phyloP scores from a whole-genome alignment of 1,139 yeast species.

The Zygotorulaspora mrakii region DNA sequence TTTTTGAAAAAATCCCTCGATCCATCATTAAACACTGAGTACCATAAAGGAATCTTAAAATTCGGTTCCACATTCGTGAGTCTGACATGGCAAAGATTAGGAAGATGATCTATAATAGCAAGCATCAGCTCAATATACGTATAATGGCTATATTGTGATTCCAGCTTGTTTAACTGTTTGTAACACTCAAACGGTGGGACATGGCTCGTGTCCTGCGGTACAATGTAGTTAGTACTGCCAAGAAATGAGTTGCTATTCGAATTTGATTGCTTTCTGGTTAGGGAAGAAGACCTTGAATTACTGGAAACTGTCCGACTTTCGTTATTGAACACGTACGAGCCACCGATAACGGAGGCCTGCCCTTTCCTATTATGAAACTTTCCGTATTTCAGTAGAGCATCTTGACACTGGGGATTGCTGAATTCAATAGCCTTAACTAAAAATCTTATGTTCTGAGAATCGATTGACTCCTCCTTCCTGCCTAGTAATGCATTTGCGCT shows the following conservation, averaged over 20 bases:
- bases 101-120: constrained; percentile 39
- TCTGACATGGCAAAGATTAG: constrained; percentile 36
- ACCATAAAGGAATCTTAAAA: constrained; percentile 47
- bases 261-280: constrained; percentile 2
- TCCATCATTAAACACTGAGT: constrained; percentile 36
- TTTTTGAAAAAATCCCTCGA: constrained; percentile 34
- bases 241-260: constrained; percentile 1
- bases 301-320: constrained; percentile 6
- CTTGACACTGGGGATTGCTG: constrained; percentile 34
- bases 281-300: constrained; percentile 3
- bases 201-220: constrained; percentile 5
- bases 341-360: constrained; percentile 25
- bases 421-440: constrained; percentile 31
- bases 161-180: constrained; percentile 20
- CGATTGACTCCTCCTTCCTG: constrained; percentile 5
- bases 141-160: constrained; percentile 27
- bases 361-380: constrained; percentile 24
- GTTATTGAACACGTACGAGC: constrained; percentile 24
- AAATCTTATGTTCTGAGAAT: constrained; percentile 28
- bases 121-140: constrained; percentile 40
- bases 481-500: constrained; percentile 20
- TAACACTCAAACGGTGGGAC: constrained; percentile 7
- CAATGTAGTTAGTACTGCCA: constrained; percentile 5
- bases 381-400: constrained; percentile 34
- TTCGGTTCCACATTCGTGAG: constrained; percentile 50